Conservation (phyloP, 148 eudicot species). For the Fagopyrum esculentum region DNA sequence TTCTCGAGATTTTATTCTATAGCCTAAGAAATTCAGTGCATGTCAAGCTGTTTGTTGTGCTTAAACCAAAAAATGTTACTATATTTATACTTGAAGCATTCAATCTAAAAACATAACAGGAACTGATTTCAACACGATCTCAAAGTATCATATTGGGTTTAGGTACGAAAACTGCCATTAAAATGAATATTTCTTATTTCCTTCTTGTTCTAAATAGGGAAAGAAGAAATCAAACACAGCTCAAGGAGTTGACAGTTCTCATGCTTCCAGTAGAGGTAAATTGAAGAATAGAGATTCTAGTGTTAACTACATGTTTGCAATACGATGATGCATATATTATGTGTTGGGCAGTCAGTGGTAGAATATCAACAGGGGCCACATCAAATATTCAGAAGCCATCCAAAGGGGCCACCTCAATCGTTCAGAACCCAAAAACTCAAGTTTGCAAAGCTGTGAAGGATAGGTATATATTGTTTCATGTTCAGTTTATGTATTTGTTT, state of each 20-base stretch:
- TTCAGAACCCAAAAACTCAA: constrained; percentile 9
- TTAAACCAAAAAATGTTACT: not conserved
- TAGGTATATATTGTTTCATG: not conserved
- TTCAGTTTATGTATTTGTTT: not conserved
- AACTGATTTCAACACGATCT: not conserved
- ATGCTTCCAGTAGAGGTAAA: not conserved
- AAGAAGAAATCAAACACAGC: not conserved
- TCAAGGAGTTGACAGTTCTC: not conserved
- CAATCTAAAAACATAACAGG: not conserved
- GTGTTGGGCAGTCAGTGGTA: constrained; percentile 1
- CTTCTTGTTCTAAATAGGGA: constrained; percentile 2
- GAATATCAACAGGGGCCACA: not conserved
- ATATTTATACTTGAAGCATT: not conserved
- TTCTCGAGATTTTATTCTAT: not conserved
- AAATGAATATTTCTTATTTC: not conserved
- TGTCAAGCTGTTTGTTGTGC: not conserved
- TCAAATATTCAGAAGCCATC: constrained; percentile 3
- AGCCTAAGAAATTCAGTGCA: not conserved
- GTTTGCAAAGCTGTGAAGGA: not conserved
- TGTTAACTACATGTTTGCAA: not conserved
- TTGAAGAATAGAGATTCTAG: not conserved
- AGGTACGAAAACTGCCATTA: not conserved
- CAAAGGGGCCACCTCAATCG: not conserved
- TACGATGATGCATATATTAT: not conserved
- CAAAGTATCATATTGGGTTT: not conserved